These are phyloP conservation scores for Fusarium hainanense DNA, from an alignment of 2,329 filamentous ascomycete species.

Conservation along the genomic window DNA sequence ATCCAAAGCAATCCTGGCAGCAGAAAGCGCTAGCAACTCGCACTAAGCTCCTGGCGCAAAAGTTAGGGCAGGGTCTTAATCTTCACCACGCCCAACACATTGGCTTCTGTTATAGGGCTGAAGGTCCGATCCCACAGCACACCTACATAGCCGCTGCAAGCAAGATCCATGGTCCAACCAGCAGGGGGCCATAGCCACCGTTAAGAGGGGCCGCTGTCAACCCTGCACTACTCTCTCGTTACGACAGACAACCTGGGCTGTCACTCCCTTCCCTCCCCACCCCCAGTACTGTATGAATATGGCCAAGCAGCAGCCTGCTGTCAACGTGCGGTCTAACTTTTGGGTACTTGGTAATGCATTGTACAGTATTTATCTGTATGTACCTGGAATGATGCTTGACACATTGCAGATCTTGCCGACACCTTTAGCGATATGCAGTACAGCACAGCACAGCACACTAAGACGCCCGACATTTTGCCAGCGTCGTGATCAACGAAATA, in stretches of 20 bases:
- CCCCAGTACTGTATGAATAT: background rate
- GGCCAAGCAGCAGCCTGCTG: conserved; percentile 1
- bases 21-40: background rate
- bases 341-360: background rate
- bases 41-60: background rate
- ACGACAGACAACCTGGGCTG: conserved; percentile 2
- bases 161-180: conserved; percentile 33
- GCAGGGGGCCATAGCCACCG: conserved; percentile 13
- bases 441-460: background rate
- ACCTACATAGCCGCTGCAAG: conserved; percentile 24
- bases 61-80: background rate
- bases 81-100: background rate
- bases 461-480: background rate
- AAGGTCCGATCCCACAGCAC: conserved; percentile 19
- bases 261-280: conserved; percentile 1
- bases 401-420: background rate
- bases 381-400: background rate
- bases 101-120: conserved; percentile 35
- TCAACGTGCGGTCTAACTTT: background rate
- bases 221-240: conserved; percentile 21
- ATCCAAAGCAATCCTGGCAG: background rate
- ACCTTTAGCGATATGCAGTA: background rate
- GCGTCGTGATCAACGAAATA: background rate
- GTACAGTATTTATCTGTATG: background rate
- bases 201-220: conserved; percentile 30